Base-by-base conservation (phyloP, 2,329 filamentous ascomycete species). In the Colletotrichum graminicola region DNA sequence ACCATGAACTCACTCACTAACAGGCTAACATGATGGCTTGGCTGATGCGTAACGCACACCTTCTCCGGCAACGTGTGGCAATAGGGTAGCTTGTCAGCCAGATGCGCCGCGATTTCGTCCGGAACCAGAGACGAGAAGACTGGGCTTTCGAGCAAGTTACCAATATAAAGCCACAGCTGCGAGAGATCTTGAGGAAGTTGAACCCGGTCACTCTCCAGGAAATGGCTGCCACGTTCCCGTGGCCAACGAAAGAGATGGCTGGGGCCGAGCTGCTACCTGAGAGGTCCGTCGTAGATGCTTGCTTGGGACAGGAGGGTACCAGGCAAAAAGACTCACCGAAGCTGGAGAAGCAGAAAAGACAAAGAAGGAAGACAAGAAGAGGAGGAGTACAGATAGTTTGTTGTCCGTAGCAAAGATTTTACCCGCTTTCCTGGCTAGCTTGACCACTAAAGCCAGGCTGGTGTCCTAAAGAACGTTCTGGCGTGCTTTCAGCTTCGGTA, bases 181-280 rank as follows among this genome's bases (percentile, higher is more conserved):
- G 78, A 32, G 78, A 77, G 18, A 77, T 81, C 6, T 73, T 80
- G 43, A 74, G 76, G 3, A 77, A 79, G 67, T 74, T 81, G 26
- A 63, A 75, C 36, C 72, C 74, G 8, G 54, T 76, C 1, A 81
- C 79, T 0, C 75, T 80, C 1, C 75, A 76, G 0, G 76, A 81
- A 61, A 81, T 81, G 79, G 78, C 78, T 0, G 78, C 79, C 36
- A 79, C 76, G 52, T 80, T 80, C 57, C 80, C 79, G n/a, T 81
- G 79, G 79, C 79, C 79, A 1, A 80, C 78, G 1, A 72, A 77
- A 5, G 77, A 80, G 45, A 80, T 80, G 79, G 76, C 75, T 3
- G 79, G 78, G 5, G 78, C 77, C 2, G 79, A 81, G 66, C 78
- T 81, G 12, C 54, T 80, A 7, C 80, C 80, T 34, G 75, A 78